Evolutionary conservation across 805 yeast genomes (phyloP).

Genomic region (Wickerhamiella australiensis): DNA sequence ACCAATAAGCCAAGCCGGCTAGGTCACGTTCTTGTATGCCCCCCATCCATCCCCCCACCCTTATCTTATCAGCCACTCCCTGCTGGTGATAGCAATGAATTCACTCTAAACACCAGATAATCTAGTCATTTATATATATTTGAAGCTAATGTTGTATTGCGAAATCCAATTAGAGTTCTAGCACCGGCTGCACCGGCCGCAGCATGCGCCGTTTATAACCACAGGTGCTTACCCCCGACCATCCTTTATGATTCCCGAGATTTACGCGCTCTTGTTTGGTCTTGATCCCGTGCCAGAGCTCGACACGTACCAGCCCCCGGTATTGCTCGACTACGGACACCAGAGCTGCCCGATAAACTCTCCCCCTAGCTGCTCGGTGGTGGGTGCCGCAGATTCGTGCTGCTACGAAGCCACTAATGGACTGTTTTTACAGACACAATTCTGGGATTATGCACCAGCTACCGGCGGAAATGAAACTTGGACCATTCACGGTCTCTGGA

Average conservation of each 20-base stretch:
- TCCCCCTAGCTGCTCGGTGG: conserved; percentile 27
- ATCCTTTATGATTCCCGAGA: neutral
- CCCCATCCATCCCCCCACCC: neutral
- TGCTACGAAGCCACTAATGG: conserved; percentile 88
- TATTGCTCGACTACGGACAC: conserved; percentile 17
- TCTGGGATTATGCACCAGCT: conserved; percentile 79
- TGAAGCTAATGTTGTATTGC: too few relatives aligned
- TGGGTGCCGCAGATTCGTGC: conserved; percentile 40
- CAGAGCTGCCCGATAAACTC: conserved; percentile 26
- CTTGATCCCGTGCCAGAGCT: neutral
- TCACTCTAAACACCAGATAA: too few relatives aligned
- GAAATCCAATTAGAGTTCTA: neutral
- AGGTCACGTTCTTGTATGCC: too few relatives aligned
- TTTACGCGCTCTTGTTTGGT: neutral
- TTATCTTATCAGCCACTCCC: neutral
- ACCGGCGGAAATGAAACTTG: conserved; percentile 59
- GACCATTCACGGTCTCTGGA: conserved; percentile 83
- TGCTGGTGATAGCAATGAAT: too few relatives aligned
- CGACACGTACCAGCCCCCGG: neutral
- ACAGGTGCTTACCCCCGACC: neutral
- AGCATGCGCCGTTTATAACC: neutral
- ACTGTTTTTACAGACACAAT: conserved; percentile 69
- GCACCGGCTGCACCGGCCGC: too few relatives aligned
- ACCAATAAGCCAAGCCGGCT: too few relatives aligned
- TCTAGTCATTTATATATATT: too few relatives aligned